phyloP scores from a whole-genome alignment of 2,329 filamentous ascomycete genomes.

The Ampelomyces quisqualis region DNA sequence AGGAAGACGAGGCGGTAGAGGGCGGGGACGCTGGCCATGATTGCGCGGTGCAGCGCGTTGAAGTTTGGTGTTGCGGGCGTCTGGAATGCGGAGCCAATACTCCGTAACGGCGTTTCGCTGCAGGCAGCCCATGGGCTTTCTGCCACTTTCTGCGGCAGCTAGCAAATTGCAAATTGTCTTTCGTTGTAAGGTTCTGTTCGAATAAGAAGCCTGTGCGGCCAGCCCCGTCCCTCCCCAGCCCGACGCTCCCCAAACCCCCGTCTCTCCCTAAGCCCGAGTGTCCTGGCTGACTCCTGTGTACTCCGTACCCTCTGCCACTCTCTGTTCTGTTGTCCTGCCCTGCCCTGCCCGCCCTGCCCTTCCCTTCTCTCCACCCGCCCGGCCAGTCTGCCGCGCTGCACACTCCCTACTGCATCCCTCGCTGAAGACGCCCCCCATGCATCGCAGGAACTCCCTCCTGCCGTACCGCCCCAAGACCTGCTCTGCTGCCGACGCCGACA shows the following conservation, averaged over 20 bases:
- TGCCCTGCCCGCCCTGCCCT: not conserved
- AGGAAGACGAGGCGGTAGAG: conserved; percentile 74
- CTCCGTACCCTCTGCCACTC: too few relatives aligned
- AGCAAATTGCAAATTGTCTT: too few relatives aligned
- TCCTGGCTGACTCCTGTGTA: not conserved
- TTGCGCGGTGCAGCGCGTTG: conserved; percentile 12
- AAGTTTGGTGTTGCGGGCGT: too few relatives aligned
- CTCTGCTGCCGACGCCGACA: conserved; percentile 48
- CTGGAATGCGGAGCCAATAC: too few relatives aligned
- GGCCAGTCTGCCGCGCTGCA: too few relatives aligned
- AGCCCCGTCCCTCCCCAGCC: conserved; percentile 10
- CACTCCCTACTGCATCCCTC: too few relatives aligned
- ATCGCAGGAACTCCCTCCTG: conserved; percentile 40
- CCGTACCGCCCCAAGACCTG: conserved; percentile 44
- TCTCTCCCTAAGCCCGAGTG: conserved; percentile 4
- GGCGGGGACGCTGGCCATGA: conserved; percentile 54
- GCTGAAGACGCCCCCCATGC: conserved; percentile 37
- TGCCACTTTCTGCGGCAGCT: too few relatives aligned
- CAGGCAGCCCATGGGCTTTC: too few relatives aligned
- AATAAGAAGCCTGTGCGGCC: too few relatives aligned
- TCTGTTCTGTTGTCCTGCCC: too few relatives aligned
- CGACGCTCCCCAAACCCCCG: conserved; percentile 2
- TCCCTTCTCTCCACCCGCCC: conserved; percentile 8
- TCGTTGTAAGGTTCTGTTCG: too few relatives aligned
- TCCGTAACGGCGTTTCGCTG: too few relatives aligned